These are phyloP conservation scores for Raddia distichophylla DNA, from an alignment of 176 grass and related monocot species.

Conservation along the genomic window DNA sequence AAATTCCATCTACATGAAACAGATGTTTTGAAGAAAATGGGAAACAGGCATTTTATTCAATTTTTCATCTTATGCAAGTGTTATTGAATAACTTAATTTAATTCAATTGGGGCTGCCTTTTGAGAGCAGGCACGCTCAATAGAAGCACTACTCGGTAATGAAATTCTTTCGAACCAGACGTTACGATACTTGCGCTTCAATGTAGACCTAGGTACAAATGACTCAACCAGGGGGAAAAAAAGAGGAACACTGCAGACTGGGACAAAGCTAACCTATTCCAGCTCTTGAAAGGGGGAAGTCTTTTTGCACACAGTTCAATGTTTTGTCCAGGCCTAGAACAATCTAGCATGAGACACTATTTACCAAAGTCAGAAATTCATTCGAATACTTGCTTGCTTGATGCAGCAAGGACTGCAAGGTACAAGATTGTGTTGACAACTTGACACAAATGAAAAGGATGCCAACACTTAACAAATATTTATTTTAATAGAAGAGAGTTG, in stretches of 20 bases:
- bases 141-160: not conserved
- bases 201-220: not conserved
- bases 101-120: not conserved
- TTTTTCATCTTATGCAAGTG: not conserved
- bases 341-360: not conserved
- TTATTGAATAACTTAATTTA: not conserved
- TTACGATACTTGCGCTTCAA: not conserved
- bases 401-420: not conserved
- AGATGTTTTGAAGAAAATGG: not conserved
- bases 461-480: conserved; percentile 7
- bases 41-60: not conserved
- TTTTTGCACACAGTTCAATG: not conserved
- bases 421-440: not conserved
- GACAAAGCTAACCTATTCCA: not conserved
- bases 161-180: not conserved
- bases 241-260: not conserved
- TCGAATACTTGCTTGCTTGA: conserved; percentile 9
- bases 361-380: not conserved
- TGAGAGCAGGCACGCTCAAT: not conserved
- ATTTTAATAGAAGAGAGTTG: conserved; percentile 11
- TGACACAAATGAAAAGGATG: not conserved
- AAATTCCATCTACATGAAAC: not conserved
- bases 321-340: not conserved
- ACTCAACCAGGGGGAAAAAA: not conserved
- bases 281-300: not conserved